Evolutionary conservation across 306 rosid genomes (phyloP).

Genomic region (Sphenostylis stenocarpa): DNA sequence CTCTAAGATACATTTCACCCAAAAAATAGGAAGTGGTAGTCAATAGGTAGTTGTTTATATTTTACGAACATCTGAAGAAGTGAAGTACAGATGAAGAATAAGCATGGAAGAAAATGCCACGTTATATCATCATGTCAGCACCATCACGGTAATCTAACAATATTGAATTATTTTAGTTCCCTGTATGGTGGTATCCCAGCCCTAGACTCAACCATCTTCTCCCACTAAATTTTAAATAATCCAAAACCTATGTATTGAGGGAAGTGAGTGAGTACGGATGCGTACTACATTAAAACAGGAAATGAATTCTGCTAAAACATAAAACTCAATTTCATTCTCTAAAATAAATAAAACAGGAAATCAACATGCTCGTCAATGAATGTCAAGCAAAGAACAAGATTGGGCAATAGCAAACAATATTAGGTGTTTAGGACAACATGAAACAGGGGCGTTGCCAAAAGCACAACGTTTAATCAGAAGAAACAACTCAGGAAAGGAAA

Average conservation of each 20-base stretch:
- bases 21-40: background rate
- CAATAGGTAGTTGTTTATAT: no score
- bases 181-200: background rate
- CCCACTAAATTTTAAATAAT: background rate
- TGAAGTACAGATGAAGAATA: no score
- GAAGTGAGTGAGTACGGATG: background rate
- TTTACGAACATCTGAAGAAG: no score
- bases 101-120: background rate
- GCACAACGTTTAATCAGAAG: background rate
- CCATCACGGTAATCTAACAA: background rate
- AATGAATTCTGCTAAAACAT: background rate
- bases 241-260: background rate
- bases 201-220: background rate
- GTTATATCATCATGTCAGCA: background rate
- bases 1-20: background rate
- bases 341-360: constrained; percentile 6
- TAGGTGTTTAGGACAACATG: background rate
- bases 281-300: background rate
- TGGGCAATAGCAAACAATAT: background rate
- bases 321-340: background rate
- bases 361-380: background rate
- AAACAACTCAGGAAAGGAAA: background rate
- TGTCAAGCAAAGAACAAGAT: background rate
- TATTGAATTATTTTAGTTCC: background rate
- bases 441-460: background rate